phyloP scores from a whole-genome alignment of 768 basidiomycete species.

The Boletales sp. region DNA sequence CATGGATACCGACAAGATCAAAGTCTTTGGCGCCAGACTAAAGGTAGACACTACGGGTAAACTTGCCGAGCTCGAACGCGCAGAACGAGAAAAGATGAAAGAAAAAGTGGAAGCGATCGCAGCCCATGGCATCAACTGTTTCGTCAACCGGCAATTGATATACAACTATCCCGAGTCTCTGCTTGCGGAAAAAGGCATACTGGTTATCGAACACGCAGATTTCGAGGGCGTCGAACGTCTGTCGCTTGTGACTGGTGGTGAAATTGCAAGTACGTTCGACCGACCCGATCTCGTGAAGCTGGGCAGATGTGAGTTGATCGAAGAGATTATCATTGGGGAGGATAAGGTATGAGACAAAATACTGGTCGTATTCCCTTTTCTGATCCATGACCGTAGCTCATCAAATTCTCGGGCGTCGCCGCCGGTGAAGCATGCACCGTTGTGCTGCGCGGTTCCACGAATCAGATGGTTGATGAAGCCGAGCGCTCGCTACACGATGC shows the following conservation, averaged over 20 bases:
- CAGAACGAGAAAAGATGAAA: constrained; percentile 99
- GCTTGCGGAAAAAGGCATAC: constrained; percentile 90
- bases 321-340: constrained; percentile 99
- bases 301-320: constrained; percentile 90
- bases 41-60: constrained; percentile 96
- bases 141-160: constrained; percentile 97
- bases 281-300: constrained; percentile 89
- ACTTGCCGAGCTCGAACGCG: constrained; percentile 95
- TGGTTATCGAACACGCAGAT: constrained; percentile 97
- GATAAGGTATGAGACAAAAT: constrained; percentile 68
- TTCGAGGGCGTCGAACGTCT: constrained; percentile 98
- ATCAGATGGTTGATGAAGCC: constrained; percentile 99
- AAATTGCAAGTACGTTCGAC: constrained; percentile 95
- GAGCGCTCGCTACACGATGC: constrained; percentile 98
- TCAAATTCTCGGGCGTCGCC: constrained; percentile 99
- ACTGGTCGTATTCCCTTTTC: not conserved
- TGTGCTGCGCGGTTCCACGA: constrained; percentile 94
- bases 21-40: constrained; percentile 95
- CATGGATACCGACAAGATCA: constrained; percentile 99
- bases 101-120: constrained; percentile 95
- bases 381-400: constrained; percentile 56
- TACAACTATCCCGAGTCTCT: constrained; percentile 99
- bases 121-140: constrained; percentile 91
- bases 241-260: constrained; percentile 95
- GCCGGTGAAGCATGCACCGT: constrained; percentile 98